These are phyloP conservation scores for Quercus robur DNA, from an alignment of 306 rosid genomes.

Conservation along the genomic window DNA sequence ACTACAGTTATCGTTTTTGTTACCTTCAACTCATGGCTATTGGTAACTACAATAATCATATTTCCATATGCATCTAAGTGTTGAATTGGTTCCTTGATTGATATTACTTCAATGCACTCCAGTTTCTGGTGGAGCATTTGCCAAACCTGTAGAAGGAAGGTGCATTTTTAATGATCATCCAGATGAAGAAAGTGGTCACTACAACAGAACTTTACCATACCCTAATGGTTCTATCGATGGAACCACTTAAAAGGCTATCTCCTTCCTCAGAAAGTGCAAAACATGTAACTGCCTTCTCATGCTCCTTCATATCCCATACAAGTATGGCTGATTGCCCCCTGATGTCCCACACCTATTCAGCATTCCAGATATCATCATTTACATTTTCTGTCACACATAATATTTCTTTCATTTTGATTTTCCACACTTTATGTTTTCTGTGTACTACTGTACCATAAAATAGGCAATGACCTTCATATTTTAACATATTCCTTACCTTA, in stretches of 20 bases:
- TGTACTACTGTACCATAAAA: constrained; percentile 7
- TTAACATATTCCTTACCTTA: constrained; percentile 44
- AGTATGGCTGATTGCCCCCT: constrained; percentile 68
- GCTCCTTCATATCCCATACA: constrained; percentile 71
- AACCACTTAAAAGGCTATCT: constrained; percentile 75
- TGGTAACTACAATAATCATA: constrained; percentile 43
- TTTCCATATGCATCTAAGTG: constrained; percentile 43
- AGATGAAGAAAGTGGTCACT: constrained; percentile 16
- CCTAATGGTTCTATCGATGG: constrained; percentile 76
- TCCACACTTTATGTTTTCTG: not conserved
- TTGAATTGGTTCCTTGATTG: constrained; percentile 55
- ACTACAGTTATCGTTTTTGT: not conserved
- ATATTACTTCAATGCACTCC: constrained; percentile 69
- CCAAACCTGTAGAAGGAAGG: constrained; percentile 57
- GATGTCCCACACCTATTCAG: constrained; percentile 69
- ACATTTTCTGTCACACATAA: constrained; percentile 1
- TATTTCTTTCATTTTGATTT: not conserved
- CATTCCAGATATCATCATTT: constrained; percentile 17
- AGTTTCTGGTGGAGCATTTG: constrained; percentile 58
- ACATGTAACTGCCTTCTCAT: constrained; percentile 67
- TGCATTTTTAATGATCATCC: constrained; percentile 18
- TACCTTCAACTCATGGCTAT: constrained; percentile 63
- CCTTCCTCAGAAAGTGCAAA: constrained; percentile 56
- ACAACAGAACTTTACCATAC: constrained; percentile 34
- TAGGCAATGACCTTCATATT: not conserved